These are phyloP conservation scores for Citrullus colocynthis DNA, from an alignment of 306 rosid genomes.

Conservation along the genomic window DNA sequence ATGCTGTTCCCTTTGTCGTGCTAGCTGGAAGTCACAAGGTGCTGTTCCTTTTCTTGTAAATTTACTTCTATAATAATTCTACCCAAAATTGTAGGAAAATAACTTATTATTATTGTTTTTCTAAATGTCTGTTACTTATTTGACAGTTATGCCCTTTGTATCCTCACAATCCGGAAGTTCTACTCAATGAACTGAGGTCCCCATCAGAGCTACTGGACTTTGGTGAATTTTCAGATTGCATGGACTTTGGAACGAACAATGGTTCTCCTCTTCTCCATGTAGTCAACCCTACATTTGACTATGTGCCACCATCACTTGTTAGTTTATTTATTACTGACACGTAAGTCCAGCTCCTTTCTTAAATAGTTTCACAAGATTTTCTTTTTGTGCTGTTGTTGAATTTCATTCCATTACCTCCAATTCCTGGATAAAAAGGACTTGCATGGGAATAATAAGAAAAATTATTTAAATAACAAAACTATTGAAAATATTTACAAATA, in stretches of 20 bases:
- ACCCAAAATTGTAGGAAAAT: neutral
- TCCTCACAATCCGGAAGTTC: constrained; percentile 91
- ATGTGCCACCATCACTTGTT: constrained; percentile 89
- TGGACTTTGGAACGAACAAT: constrained; percentile 65
- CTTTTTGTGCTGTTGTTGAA: neutral
- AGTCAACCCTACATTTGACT: constrained; percentile 85
- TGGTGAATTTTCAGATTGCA: constrained; percentile 91
- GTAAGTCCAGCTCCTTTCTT: constrained; percentile 41
- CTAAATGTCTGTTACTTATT: constrained; percentile 9
- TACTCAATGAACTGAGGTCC: constrained; percentile 84
- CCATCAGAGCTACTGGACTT: constrained; percentile 96
- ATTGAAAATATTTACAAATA: too few relatives aligned
- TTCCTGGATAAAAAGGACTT: neutral
- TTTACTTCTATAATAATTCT: neutral
- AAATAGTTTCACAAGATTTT: neutral
- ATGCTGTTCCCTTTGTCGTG: constrained; percentile 95
- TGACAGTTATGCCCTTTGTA: constrained; percentile 87
- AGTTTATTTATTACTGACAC: constrained; percentile 88
- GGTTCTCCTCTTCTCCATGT: constrained; percentile 77
- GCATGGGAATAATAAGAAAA: neutral
- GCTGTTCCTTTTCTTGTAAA: neutral
- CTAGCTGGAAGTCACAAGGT: constrained; percentile 99
- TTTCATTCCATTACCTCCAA: neutral
- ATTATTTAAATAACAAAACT: too few relatives aligned
- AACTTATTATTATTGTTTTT: neutral